phyloP scores from a whole-genome alignment of 2,329 filamentous ascomycete species.

The Fusarium neocosmosporiellum region DNA sequence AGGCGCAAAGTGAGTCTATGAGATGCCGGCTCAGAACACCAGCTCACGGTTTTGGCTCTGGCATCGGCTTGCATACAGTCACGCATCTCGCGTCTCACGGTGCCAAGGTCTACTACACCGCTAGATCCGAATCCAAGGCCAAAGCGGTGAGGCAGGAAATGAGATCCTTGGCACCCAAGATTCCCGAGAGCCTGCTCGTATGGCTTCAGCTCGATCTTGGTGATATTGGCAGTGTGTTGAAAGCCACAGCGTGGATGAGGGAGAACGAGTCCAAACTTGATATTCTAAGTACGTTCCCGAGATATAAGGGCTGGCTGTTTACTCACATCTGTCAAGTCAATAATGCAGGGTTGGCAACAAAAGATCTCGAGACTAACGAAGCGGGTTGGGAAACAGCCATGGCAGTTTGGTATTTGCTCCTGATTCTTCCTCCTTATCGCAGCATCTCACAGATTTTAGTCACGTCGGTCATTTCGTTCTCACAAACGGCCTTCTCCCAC shows the following conservation, averaged over 20 bases:
- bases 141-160: not conserved
- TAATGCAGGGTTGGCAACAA: not conserved
- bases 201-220: not conserved
- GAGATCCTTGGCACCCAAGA: not conserved
- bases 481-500: not conserved
- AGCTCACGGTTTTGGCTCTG: not conserved
- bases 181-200: not conserved
- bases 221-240: not conserved
- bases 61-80: not conserved
- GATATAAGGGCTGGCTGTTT: not conserved
- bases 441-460: not conserved
- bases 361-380: not conserved
- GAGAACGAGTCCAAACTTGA: not conserved
- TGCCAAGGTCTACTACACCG: not conserved
- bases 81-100: not conserved
- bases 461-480: not conserved
- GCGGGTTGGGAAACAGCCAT: not conserved
- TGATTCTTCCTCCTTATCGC: accelerated
- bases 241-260: not conserved
- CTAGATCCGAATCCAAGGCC: not conserved
- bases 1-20: not conserved
- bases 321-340: not conserved
- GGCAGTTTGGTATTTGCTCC: not conserved
- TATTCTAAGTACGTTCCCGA: not conserved
- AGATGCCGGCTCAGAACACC: accelerated